Conservation (phyloP, 108 stramenopile species). For the Fistulifera pelliculosa region DNA sequence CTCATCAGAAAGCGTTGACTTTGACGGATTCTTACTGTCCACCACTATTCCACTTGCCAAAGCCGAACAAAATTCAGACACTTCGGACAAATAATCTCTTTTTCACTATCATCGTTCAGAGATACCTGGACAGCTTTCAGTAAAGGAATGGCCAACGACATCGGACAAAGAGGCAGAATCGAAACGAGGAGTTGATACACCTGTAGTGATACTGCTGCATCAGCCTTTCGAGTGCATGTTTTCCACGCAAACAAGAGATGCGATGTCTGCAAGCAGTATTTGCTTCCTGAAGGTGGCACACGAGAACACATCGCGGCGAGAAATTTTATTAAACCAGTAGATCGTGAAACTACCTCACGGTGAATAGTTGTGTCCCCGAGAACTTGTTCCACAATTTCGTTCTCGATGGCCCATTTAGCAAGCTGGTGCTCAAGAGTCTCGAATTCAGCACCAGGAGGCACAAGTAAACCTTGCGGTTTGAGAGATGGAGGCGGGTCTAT, state of each 20-base stretch:
- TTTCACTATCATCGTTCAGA: slow-evolving; percentile 25
- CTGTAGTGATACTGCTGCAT: slow-evolving; percentile 73
- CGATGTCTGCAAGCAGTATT: slow-evolving; percentile 58
- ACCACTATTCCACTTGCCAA: slow-evolving; percentile 37
- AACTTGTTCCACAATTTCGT: slow-evolving; percentile 72
- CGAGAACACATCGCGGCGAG: slow-evolving; percentile 69
- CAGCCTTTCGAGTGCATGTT: slow-evolving; percentile 66
- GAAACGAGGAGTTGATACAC: slow-evolving; percentile 73
- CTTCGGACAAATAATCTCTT: slow-evolving; percentile 55
- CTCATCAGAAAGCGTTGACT: slow-evolving; percentile 22
- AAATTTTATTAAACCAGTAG: slow-evolving; percentile 68
- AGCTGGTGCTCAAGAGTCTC: slow-evolving; percentile 70
- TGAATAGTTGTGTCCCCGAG: slow-evolving; percentile 67
- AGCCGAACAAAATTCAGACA: slow-evolving; percentile 68
- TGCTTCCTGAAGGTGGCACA: slow-evolving; percentile 10
- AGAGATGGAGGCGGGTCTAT: slow-evolving; percentile 75
- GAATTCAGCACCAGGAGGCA: slow-evolving; percentile 64
- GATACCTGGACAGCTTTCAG: slow-evolving; percentile 52
- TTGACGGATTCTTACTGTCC: slow-evolving; percentile 15
- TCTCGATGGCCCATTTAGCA: slow-evolving; percentile 81
- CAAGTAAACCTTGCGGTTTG: slow-evolving; percentile 48
- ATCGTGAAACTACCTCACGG: slow-evolving; percentile 71
- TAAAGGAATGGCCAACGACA: slow-evolving; percentile 62
- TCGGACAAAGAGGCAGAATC: slow-evolving; percentile 68
- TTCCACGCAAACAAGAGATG: slow-evolving; percentile 81